Evolutionary conservation across 1,284 basidiomycete genomes (phyloP).

Genomic region (Apiotrichum gamsii): DNA sequence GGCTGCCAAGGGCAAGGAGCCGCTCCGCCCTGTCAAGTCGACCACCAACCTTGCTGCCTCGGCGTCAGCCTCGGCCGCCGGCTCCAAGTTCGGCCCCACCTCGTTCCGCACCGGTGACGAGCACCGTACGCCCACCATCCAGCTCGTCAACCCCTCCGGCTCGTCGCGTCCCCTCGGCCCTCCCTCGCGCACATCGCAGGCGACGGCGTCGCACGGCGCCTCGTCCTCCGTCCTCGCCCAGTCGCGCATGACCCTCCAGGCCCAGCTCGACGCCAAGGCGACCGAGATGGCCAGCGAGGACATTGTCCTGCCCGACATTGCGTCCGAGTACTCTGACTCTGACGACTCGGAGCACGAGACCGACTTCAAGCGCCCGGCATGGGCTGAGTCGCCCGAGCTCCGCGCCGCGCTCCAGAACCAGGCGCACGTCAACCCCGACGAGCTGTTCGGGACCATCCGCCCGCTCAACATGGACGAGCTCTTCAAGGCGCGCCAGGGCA

Average conservation of each 20-base stretch:
- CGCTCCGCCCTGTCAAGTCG: constrained; percentile 16
- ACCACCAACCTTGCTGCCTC: background rate
- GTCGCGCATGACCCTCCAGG: constrained; percentile 41
- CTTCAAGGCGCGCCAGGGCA: constrained; percentile 55
- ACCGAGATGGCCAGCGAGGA: constrained; percentile 50
- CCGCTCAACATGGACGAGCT: constrained; percentile 69
- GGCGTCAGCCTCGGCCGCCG: background rate
- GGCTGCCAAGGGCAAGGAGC: constrained; percentile 21
- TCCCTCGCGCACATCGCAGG: constrained; percentile 28
- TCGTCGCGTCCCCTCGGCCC: constrained; percentile 25
- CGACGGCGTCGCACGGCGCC: constrained; percentile 20
- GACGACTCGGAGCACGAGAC: constrained; percentile 73
- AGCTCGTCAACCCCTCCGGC: constrained; percentile 18
- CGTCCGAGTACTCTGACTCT: constrained; percentile 91
- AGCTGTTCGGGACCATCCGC: constrained; percentile 79
- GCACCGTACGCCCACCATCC: constrained; percentile 17
- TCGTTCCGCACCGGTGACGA: constrained; percentile 22
- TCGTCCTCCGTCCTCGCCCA: constrained; percentile 32
- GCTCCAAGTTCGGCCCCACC: constrained; percentile 22
- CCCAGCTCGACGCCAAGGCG: constrained; percentile 50
- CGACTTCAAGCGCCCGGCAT: constrained; percentile 57
- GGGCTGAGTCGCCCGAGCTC: constrained; percentile 86
- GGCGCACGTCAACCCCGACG: constrained; percentile 79
- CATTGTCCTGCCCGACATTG: constrained; percentile 78
- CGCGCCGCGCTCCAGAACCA: constrained; percentile 69